Percentiles rank a stretch among this genome's conserved stretches.
phyloP scores from a whole-genome alignment of 768 basidiomycete species.

The Boletus tylopilopsis region DNA sequence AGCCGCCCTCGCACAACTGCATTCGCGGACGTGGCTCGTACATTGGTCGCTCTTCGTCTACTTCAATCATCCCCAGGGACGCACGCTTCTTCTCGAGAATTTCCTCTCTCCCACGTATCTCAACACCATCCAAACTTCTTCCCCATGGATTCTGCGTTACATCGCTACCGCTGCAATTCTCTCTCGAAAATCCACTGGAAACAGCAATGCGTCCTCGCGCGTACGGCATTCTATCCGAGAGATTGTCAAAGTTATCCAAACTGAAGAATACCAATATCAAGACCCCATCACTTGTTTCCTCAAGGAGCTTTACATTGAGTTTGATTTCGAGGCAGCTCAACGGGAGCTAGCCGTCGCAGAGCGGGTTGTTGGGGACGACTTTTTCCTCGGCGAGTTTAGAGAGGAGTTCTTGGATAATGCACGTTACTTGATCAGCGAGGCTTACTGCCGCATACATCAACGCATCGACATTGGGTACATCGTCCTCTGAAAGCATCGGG shows the following conservation, averaged over 20 bases:
- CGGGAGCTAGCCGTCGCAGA: constrained; percentile 73
- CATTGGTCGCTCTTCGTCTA: constrained; percentile 99
- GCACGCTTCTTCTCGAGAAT: constrained; percentile 89
- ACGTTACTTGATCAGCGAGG: constrained; percentile 92
- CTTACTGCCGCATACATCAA: constrained; percentile 96
- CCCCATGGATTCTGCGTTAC: constrained; percentile 93
- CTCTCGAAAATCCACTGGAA: constrained; percentile 68
- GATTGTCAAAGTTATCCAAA: constrained; percentile 89
- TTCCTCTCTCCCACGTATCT: constrained; percentile 97
- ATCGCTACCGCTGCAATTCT: constrained; percentile 91
- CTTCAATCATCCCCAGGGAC: constrained; percentile 92
- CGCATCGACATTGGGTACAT: constrained; percentile 81
- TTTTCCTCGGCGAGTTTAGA: constrained; percentile 87
- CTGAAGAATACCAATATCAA: constrained; percentile 93
- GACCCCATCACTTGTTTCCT: constrained; percentile 94
- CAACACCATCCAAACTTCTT: constrained; percentile 96
- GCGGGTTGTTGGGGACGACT: constrained; percentile 84
- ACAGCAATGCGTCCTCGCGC: constrained; percentile 54
- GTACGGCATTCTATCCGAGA: constrained; percentile 88
- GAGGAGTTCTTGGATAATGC: constrained; percentile 98
- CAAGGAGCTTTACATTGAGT: constrained; percentile 90
- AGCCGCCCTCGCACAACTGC: constrained; percentile 81
- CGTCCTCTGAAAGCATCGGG: not conserved
- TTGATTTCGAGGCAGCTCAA: constrained; percentile 96
- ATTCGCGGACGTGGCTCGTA: constrained; percentile 92